Conservation (phyloP, 2,329 filamentous ascomycete genomes). For the Curvularia verruculosa region DNA sequence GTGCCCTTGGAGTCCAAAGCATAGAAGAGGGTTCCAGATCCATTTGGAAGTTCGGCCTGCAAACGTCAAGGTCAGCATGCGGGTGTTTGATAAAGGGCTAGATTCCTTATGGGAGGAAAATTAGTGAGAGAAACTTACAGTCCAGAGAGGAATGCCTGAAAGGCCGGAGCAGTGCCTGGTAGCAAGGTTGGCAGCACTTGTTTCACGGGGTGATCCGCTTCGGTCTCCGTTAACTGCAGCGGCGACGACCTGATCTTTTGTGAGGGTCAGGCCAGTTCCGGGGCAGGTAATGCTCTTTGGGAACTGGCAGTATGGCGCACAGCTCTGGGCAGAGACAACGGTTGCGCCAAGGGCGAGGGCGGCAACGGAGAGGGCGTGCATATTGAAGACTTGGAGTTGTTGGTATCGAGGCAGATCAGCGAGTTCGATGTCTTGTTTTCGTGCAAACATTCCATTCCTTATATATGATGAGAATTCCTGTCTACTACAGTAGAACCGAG, state of each 20-base stretch:
- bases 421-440: background rate
- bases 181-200: background rate
- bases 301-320: background rate
- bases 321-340: constrained; percentile 1
- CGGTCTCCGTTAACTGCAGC: background rate
- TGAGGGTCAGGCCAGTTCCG: background rate
- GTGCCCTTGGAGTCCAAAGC: background rate
- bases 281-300: background rate
- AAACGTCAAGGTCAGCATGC: background rate
- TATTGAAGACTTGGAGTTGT: background rate
- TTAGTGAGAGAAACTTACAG: background rate
- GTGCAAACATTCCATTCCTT: background rate
- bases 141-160: background rate
- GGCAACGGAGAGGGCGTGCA: constrained; percentile 11
- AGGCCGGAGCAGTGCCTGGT: background rate
- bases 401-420: background rate
- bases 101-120: background rate
- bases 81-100: background rate
- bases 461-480: background rate
- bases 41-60: background rate
- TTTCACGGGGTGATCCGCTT: background rate
- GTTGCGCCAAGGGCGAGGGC: constrained; percentile 9
- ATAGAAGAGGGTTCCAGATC: background rate
- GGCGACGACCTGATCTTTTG: accelerated
- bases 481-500: background rate